Percentiles rank a stretch among this genome's conserved stretches.
phyloP scores from a whole-genome alignment of 1,139 yeast species.

The Suhomyces anneliseae region DNA sequence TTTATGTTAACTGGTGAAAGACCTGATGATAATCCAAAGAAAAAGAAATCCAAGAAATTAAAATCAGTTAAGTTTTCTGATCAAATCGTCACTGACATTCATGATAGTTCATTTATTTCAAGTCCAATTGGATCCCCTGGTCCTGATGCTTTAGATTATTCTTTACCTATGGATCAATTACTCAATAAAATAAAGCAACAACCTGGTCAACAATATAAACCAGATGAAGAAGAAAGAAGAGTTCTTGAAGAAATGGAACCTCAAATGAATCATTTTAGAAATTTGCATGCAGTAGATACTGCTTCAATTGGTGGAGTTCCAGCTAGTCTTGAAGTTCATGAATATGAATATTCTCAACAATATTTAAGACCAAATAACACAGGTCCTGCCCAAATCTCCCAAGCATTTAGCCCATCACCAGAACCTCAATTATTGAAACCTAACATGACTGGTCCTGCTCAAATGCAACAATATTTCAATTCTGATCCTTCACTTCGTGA shows the following conservation, averaged over 20 bases:
- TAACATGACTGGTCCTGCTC: constrained; percentile 31
- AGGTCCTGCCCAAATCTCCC: constrained; percentile 52
- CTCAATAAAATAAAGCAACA: constrained; percentile 41
- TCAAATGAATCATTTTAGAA: constrained; percentile 63
- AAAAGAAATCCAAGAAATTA: constrained; percentile 35
- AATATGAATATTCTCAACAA: constrained; percentile 13
- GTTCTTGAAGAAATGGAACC: constrained; percentile 67
- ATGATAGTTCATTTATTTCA: constrained; percentile 25
- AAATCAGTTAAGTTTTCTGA: constrained; percentile 75
- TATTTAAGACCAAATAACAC: constrained; percentile 52
- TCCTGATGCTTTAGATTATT: constrained; percentile 42
- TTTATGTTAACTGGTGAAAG: constrained; percentile 72
- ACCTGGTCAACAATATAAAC: constrained; percentile 19
- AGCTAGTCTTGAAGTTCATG: constrained; percentile 42
- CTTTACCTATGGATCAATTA: constrained; percentile 75
- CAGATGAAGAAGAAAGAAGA: constrained; percentile 55
- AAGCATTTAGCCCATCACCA: constrained; percentile 25
- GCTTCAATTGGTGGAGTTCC: constrained; percentile 62
- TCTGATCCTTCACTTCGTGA: constrained; percentile 7
- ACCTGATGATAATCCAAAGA: constrained; percentile 44
- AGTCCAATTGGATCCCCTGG: constrained; percentile 29
- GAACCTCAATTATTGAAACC: constrained; percentile 24
- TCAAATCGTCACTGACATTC: constrained; percentile 50
- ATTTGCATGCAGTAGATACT: constrained; percentile 62
- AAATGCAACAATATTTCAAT: constrained; percentile 20